Evolutionary conservation across 208 protist species (phyloP), one percentile per base, ranked within the genome.

Genomic region (Acanthamoeba lenticulata): DNA sequence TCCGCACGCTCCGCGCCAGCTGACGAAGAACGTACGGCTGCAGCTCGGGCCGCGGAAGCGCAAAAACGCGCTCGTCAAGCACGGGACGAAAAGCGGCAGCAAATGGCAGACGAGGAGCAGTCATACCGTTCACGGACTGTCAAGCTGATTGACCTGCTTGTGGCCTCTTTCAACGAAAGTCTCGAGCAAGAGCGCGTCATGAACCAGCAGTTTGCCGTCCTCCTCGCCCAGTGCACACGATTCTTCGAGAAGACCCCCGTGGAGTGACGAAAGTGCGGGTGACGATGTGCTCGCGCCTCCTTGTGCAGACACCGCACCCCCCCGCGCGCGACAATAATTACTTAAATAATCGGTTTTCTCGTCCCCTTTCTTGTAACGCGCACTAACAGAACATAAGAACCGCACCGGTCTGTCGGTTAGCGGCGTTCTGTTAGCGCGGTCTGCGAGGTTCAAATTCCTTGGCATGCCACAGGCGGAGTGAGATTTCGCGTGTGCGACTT

Each of bases 361-460:
- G 21, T 67, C 57, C n/a, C 57, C n/a, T 67, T 67, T 67, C 57
- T 67, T 67, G 15, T 67, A 32, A 32, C 57, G 21, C 15, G 57
- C 57, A 32, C 57, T 67, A 67, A 67, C 57, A 67, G 57, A 67
- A 67, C 57, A 67, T 67, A 67, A 67, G 57, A 67, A 67, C 57
- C 15, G 21, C 57, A 67, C n/a, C 57, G 21, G 24, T 67, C 57
- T 67, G 57, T 67, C 57, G 21, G 49, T 57, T 57, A 57, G 49
- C 49, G 13, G 49, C 49, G 49, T 57, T 57, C 49, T 57, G 57
- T 67, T 67, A 34, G 57, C 57, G 5, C 57, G 21, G 24, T 5
- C 57, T 21, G 21, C 57, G 21, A 67, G 21, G n/a, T 32, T 67
- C 4, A 67, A 67, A 67, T 67, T 67, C 57, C 57, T 67, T 67